These are phyloP conservation scores for Choanephora cucurbitarum DNA, from an alignment of 371 early-diverging fungal species.

Conservation along the genomic window DNA sequence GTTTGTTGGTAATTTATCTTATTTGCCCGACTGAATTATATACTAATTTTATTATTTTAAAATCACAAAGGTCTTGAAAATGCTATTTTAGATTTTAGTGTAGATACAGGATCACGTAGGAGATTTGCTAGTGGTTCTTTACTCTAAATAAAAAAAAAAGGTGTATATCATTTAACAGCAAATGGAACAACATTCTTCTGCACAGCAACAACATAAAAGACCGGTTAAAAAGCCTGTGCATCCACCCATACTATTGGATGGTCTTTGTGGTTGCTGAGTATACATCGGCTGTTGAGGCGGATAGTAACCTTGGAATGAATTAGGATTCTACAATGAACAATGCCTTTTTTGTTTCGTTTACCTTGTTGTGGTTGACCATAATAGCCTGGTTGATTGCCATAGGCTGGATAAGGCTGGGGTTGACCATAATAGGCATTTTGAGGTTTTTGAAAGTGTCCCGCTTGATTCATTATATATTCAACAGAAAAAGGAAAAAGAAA, in stretches of 20 bases:
- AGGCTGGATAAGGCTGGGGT: slow-evolving; percentile 1
- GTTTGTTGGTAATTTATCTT: slow-evolving; percentile 76
- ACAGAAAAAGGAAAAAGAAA: slow-evolving; percentile 4
- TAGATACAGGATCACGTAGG: slow-evolving; percentile 59
- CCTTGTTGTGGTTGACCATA: slow-evolving; percentile 5
- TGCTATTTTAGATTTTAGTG: slow-evolving; percentile 55
- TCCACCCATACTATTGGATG: not conserved
- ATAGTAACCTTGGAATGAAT: slow-evolving; percentile 11
- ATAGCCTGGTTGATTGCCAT: slow-evolving; percentile 4
- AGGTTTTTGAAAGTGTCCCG: slow-evolving; percentile 2
- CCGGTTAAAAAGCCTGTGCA: slow-evolving; percentile 13
- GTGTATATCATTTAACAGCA: not conserved
- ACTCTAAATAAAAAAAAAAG: slow-evolving; percentile 26
- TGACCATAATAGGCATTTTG: slow-evolving; percentile 9
- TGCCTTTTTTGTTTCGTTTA: too few species aligned
- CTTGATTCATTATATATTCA: slow-evolving; percentile 1
- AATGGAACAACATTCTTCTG: slow-evolving; percentile 13
- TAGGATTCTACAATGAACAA: not conserved
- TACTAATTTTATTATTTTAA: slow-evolving; percentile 1
- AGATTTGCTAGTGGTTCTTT: slow-evolving; percentile 58
- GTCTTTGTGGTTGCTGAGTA: slow-evolving; percentile 4
- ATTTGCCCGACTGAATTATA: not conserved
- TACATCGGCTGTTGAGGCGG: slow-evolving; percentile 23
- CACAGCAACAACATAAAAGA: slow-evolving; percentile 14
- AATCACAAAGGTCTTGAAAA: slow-evolving; percentile 50